Conservation (phyloP, 2,329 filamentous ascomycete genomes). For the Clonostachys rhizophaga region DNA sequence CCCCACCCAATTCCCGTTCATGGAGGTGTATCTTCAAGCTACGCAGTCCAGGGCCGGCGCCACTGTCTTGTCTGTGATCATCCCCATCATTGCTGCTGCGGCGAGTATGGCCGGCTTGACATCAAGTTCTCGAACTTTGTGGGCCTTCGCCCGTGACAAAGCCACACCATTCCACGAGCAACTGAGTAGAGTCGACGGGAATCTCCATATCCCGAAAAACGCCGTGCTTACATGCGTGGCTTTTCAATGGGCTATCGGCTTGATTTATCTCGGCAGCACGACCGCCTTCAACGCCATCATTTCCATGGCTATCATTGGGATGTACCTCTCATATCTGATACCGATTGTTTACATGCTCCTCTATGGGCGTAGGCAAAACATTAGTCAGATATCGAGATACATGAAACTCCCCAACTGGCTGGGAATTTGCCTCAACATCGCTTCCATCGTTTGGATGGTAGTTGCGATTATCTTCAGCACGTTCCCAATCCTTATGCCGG, state of each 20-base stretch:
- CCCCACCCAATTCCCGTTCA: conserved; percentile 34
- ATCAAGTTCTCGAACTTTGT: conserved; percentile 27
- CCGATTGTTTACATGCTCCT: too few species aligned
- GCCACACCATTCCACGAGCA: conserved; percentile 24
- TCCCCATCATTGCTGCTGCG: conserved; percentile 16
- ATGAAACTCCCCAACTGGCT: too few species aligned
- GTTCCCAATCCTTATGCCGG: too few species aligned
- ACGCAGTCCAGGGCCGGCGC: conserved; percentile 16
- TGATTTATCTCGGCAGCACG: conserved; percentile 32
- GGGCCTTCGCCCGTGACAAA: conserved; percentile 31
- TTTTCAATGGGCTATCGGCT: conserved; percentile 19
- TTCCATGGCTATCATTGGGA: conserved; percentile 3
- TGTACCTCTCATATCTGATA: too few species aligned
- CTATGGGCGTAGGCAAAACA: too few species aligned
- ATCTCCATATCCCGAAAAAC: conserved; percentile 23
- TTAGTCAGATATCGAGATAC: too few species aligned
- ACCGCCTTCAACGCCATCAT: conserved; percentile 24
- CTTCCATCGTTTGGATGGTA: too few species aligned
- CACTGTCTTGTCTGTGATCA: conserved; percentile 18
- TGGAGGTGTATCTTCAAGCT: conserved; percentile 28
- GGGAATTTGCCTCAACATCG: too few species aligned
- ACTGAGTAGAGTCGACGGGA: conserved; percentile 24
- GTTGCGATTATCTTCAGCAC: too few species aligned
- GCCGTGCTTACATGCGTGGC: conserved; percentile 13
- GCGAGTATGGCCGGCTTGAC: conserved; percentile 23